Conservation (phyloP, 192 early-diverging fungal species). For the Backusella macrospora region DNA sequence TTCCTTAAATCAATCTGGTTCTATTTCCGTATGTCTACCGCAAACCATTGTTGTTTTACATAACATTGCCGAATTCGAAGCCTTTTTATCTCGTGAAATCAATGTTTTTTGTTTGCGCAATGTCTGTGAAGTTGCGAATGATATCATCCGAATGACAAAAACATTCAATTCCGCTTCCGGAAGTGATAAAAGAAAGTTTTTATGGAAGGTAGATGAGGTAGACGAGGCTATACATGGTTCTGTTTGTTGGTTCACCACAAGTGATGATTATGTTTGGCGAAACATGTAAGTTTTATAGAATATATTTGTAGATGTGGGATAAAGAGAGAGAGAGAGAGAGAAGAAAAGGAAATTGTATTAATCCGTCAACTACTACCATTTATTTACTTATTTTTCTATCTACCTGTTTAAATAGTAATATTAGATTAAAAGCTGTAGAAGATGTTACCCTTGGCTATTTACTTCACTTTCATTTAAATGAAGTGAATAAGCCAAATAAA, state of each 20-base stretch:
- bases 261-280: slow-evolving; percentile 14
- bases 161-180: slow-evolving; percentile 12
- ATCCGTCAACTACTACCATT: not conserved
- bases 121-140: slow-evolving; percentile 40
- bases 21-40: slow-evolving; percentile 34
- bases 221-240: slow-evolving; percentile 38
- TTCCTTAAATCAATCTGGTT: slow-evolving; percentile 24
- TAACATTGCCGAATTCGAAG: slow-evolving; percentile 36
- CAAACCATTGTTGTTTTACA: slow-evolving; percentile 32
- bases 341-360: not conserved
- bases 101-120: slow-evolving; percentile 35
- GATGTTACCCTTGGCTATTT: slow-evolving; percentile 3
- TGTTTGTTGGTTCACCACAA: slow-evolving; percentile 16
- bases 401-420: not conserved
- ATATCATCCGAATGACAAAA: slow-evolving; percentile 21
- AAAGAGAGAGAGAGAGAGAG: too few species aligned
- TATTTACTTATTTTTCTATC: not conserved
- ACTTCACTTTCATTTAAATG: slow-evolving; percentile 14
- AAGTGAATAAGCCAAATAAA: not conserved
- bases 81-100: slow-evolving; percentile 38
- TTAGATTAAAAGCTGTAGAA: not conserved
- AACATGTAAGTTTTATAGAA: slow-evolving; percentile 18
- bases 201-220: slow-evolving; percentile 42
- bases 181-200: slow-evolving; percentile 25
- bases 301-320: not conserved